phyloP scores from a whole-genome alignment of 1,284 basidiomycete genomes.

The Afroboletus lepidellus region DNA sequence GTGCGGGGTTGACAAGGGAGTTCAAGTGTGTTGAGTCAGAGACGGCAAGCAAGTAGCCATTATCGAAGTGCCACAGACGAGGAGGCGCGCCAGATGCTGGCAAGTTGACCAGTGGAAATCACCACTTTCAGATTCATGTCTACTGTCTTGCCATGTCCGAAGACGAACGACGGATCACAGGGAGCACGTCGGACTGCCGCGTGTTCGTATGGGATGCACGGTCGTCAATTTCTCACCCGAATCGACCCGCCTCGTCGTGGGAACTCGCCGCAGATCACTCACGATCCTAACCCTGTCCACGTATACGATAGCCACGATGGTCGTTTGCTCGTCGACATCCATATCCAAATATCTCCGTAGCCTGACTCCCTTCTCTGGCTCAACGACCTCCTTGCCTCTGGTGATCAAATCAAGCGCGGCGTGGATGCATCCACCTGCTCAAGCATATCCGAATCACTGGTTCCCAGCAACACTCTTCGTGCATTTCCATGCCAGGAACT shows the following conservation, averaged over 20 bases:
- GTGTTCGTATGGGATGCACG: no score
- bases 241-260: neutral
- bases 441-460: neutral
- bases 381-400: neutral
- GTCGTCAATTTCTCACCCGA: neutral
- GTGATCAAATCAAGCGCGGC: neutral
- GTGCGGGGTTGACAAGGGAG: no score
- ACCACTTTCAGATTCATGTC: no score
- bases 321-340: neutral
- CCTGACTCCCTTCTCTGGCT: neutral
- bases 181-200: no score
- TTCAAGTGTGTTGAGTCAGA: no score
- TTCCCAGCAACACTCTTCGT: neutral
- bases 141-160: no score
- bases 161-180: no score
- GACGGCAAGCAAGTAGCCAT: no score
- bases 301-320: neutral
- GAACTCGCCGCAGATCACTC: neutral
- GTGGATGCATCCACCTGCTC: neutral
- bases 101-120: no score
- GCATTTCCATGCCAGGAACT: neutral
- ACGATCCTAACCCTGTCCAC: neutral
- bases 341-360: neutral
- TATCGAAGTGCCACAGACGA: no score
- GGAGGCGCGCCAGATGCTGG: no score